phyloP scores from a whole-genome alignment of 1,139 yeast genomes.

The Pichia sp. region DNA sequence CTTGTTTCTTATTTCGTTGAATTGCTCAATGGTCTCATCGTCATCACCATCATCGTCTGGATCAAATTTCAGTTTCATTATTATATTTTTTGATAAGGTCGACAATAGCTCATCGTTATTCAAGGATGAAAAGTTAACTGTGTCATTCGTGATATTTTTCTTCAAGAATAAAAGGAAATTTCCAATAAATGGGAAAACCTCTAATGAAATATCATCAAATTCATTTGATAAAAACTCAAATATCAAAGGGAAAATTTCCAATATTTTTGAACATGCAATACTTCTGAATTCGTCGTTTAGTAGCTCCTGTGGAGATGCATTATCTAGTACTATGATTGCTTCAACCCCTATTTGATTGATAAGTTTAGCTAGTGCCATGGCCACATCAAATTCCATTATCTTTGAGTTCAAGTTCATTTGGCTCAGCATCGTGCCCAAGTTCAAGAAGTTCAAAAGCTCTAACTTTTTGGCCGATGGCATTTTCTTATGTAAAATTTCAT shows the following conservation, averaged over 20 bases:
- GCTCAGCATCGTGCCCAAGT: conserved; percentile 54
- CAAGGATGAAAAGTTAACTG: conserved; percentile 31
- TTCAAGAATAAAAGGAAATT: conserved; percentile 70
- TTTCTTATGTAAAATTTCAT: conserved; percentile 82
- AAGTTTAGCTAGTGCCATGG: conserved; percentile 69
- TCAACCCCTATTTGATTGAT: conserved; percentile 75
- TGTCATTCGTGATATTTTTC: conserved; percentile 42
- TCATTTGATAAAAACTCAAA: conserved; percentile 71
- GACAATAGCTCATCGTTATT: conserved; percentile 48
- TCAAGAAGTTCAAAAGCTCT: conserved; percentile 65
- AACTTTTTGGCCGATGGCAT: conserved; percentile 88
- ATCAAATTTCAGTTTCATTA: conserved; percentile 76
- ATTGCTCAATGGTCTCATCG: conserved; percentile 65
- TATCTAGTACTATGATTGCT: conserved; percentile 61
- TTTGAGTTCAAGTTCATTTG: conserved; percentile 35
- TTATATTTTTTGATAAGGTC: conserved; percentile 61
- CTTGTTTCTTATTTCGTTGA: conserved; percentile 68
- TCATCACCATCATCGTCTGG: conserved; percentile 71
- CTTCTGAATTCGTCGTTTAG: conserved; percentile 35
- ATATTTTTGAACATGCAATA: conserved; percentile 45
- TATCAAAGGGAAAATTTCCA: conserved; percentile 67
- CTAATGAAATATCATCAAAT: conserved; percentile 83
- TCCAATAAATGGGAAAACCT: conserved; percentile 76
- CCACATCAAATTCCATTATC: conserved; percentile 56
- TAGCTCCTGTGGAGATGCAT: conserved; percentile 34